Base-by-base conservation (phyloP, 2,329 filamentous ascomycete genomes). In the Fusarium nisikadoi region DNA sequence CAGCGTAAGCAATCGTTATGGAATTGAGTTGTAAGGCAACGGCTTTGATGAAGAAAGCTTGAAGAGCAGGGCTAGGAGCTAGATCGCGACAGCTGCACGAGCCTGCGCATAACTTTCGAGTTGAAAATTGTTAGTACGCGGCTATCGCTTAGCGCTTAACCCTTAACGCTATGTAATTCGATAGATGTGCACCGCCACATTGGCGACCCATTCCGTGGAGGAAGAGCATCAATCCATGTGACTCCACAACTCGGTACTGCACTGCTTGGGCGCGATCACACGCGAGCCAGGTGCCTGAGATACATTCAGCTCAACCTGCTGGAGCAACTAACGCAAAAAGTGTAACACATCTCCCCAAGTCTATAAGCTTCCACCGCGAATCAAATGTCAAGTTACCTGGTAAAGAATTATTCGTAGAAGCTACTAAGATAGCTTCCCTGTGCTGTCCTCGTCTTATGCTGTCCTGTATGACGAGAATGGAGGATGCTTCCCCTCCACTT, bases 111-210 rank as follows among this genome's bases (percentile, higher is more conserved):
- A 65, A 57, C 49, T 46, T 42, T 47, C 47, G 36, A 56, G 39
- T 39, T 39, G 59, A 62, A 66, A 66, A 52, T 50, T 66, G 64
- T 46, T 62, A 54, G 66, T 46, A 43, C 60, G 75, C 75, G 75
- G 62, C 65, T 74, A 23, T 65, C 64, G 71, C 62, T 65, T 75
- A 52, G 36, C 64, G 74, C 74, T 49, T 19, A 5, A 12, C 60
- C 8, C 27, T 29, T 31, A 31, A 12, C 29, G 71, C 63, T 70
- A 75, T 68, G 60, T 3, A 1, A 1, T 20, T 42, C 43, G 33
- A 19, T 25, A 25, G 23, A 5, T 42, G 54, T 39, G 54, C 65
- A 70, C 74, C 62, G 73, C 74, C 70, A 73, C 67, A 61, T 20
- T 29, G 6, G 17, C 27, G 17, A 20, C 13, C n/a, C 19, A 49